A percentile compares a stretch with the other conserved stretches of the same genome.
phyloP scores from a whole-genome alignment of 768 basidiomycete genomes.

The Russula earlei region DNA sequence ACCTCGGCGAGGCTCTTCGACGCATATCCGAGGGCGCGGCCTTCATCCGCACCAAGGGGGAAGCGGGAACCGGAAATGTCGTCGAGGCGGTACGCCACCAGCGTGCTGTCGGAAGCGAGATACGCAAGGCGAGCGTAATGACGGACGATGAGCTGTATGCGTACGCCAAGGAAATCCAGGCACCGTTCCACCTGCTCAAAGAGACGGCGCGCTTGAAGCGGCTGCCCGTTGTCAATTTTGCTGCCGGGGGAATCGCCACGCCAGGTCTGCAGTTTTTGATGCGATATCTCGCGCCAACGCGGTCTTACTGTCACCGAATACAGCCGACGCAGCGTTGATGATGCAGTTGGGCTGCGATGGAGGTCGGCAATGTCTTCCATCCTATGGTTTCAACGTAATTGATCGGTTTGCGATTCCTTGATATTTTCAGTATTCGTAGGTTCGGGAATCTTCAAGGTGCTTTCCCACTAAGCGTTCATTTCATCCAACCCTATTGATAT shows the following conservation, averaged over 20 bases:
- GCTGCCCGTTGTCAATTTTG: conserved; percentile 94
- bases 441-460: conserved; percentile 89
- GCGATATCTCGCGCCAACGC: background rate
- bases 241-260: conserved; percentile 88
- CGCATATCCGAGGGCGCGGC: conserved; percentile 97
- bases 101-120: conserved; percentile 74
- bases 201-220: conserved; percentile 91
- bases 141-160: conserved; percentile 91
- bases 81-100: conserved; percentile 93
- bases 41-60: conserved; percentile 97
- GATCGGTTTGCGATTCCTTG: too few relatives aligned
- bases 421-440: conserved; percentile 84
- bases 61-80: conserved; percentile 83
- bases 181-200: conserved; percentile 91
- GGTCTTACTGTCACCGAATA: conserved; percentile 17
- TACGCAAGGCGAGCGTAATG: conserved; percentile 80
- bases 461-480: conserved; percentile 23
- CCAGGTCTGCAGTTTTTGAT: conserved; percentile 46
- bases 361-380: conserved; percentile 40
- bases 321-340: conserved; percentile 94
- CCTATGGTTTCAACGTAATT: background rate
- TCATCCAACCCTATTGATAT: background rate
- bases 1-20: conserved; percentile 92
- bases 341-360: conserved; percentile 98
- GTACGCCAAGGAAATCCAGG: conserved; percentile 85